Evolutionary conservation across 345 rosid genomes (phyloP).

Genomic region (Hevea brasiliensis): DNA sequence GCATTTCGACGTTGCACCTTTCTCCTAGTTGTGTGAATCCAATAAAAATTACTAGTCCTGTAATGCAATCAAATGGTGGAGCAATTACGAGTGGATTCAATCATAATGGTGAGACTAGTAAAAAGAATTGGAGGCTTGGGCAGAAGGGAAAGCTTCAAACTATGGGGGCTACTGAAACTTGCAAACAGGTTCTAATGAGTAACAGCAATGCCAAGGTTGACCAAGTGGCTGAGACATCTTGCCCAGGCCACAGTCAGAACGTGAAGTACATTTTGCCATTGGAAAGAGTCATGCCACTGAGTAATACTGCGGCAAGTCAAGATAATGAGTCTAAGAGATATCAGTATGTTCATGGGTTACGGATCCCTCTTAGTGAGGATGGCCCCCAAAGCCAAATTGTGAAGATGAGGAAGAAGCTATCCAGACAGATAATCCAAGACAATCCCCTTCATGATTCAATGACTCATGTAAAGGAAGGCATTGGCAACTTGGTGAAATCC

Average conservation of each 20-base stretch:
- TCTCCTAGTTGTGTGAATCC: not conserved
- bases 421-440: not conserved
- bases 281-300: not conserved
- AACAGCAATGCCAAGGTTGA: too few species aligned
- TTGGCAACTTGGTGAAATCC: not conserved
- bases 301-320: not conserved
- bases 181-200: not conserved
- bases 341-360: conserved; percentile 15
- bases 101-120: not conserved
- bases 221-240: not conserved
- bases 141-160: not conserved
- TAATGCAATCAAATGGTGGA: not conserved
- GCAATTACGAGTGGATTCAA: not conserved
- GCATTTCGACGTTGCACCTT: conserved; percentile 13
- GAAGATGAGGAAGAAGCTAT: not conserved
- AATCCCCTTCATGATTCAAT: not conserved
- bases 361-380: not conserved
- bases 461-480: not conserved
- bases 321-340: not conserved
- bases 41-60: not conserved
- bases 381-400: not conserved
- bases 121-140: not conserved
- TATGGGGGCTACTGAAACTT: not conserved
- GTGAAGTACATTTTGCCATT: not conserved
- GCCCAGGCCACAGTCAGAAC: not conserved